Evolutionary conservation across 192 early-diverging fungal genomes (phyloP).

Genomic region (Backusella morwellensis): DNA sequence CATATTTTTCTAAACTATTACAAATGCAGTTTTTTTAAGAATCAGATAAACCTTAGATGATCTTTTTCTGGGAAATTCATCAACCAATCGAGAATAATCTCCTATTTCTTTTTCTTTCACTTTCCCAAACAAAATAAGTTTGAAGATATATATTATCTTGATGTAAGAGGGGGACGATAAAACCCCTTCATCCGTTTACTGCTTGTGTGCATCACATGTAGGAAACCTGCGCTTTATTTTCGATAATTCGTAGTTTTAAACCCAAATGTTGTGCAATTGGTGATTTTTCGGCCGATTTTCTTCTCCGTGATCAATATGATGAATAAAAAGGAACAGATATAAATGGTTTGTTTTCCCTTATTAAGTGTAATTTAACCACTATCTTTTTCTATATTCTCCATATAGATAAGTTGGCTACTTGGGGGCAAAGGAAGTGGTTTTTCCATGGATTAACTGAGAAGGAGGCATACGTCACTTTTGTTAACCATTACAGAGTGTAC

Average conservation of each 20-base stretch:
- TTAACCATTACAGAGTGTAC: not conserved
- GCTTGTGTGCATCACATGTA: not conserved
- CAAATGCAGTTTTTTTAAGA: not conserved
- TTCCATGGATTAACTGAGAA: not conserved
- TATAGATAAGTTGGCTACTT: not conserved
- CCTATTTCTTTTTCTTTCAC: not conserved
- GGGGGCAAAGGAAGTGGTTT: not conserved
- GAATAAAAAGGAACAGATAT: not conserved
- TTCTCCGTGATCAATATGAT: not conserved
- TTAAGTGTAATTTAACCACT: not conserved
- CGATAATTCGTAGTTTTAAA: not conserved
- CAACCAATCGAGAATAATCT: not conserved
- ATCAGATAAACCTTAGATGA: conserved; percentile 9
- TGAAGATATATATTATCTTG: no score
- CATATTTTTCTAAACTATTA: not conserved
- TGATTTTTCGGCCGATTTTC: not conserved
- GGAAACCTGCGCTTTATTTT: not conserved
- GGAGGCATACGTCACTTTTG: no score
- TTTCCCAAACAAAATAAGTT: not conserved
- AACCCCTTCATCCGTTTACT: not conserved
- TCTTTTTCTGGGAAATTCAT: not conserved
- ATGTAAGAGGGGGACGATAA: no score
- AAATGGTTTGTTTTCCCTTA: not conserved
- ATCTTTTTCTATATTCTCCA: not conserved
- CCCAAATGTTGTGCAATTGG: not conserved